These are phyloP conservation scores for Aspergillus ochraceoroseus DNA, from an alignment of 2,329 filamentous ascomycete species.

Conservation along the genomic window DNA sequence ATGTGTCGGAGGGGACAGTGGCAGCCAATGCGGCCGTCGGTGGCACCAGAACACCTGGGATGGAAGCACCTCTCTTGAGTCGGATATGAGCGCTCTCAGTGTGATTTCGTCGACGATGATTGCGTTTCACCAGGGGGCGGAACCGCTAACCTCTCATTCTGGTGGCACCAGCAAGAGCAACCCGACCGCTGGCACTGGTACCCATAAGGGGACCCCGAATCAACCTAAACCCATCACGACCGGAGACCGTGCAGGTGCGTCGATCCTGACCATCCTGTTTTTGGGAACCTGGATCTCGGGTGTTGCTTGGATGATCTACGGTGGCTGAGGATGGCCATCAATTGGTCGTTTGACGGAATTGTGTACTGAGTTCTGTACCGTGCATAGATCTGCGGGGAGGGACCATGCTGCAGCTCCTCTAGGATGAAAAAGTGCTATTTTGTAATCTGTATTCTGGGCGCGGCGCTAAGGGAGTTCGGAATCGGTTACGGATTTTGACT, in stretches of 20 bases:
- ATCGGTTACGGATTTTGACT: too few relatives aligned
- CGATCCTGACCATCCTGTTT: slow-evolving; percentile 33
- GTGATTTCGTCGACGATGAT: slow-evolving; percentile 33
- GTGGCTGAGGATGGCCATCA: slow-evolving; percentile 22
- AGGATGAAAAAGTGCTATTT: too few relatives aligned
- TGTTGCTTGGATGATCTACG: slow-evolving; percentile 32
- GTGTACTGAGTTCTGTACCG: neutral
- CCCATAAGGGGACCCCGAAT: slow-evolving; percentile 13
- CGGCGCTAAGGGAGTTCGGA: too few relatives aligned
- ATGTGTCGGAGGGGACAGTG: slow-evolving; percentile 56
- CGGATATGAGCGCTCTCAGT: slow-evolving; percentile 41
- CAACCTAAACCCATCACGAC: slow-evolving; percentile 27
- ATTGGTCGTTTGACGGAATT: neutral
- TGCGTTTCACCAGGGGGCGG: slow-evolving; percentile 22
- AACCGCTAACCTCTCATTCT: slow-evolving; percentile 46
- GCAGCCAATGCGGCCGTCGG: slow-evolving; percentile 52
- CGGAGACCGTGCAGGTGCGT: slow-evolving; percentile 38
- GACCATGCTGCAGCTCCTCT: too few relatives aligned
- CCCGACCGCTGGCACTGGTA: slow-evolving; percentile 38
- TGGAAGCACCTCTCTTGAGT: slow-evolving; percentile 36
- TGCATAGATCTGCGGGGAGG: too few relatives aligned
- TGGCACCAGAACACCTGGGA: slow-evolving; percentile 42
- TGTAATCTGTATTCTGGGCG: too few relatives aligned
- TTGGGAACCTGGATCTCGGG: slow-evolving; percentile 26
- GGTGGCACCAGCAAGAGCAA: slow-evolving; percentile 57